Base-by-base conservation (phyloP, 768 basidiomycete genomes). In the Paxillus involutus region DNA sequence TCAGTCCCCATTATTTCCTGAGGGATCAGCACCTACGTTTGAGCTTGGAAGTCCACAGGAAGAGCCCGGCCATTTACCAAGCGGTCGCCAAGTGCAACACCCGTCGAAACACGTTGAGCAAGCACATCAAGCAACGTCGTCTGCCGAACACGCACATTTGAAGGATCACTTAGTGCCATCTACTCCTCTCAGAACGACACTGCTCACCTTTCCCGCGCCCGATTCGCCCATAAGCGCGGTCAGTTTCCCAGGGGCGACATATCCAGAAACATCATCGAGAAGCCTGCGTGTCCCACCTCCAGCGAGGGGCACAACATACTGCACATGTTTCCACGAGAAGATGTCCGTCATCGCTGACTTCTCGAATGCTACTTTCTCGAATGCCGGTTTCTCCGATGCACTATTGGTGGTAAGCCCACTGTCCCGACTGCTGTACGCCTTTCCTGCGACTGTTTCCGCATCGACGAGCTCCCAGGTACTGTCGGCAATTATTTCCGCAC, bases 311-410 rank as follows among this genome's bases (percentile, higher is more conserved):
- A 93, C 84, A 44, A 77, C 78, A 67, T 94, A 94, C 52, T 76
- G 73, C 45, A 92, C 60, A 54, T 84, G 73, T 47, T 83, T 78
- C 90, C 91, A 95, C 1, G 91, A 89, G 71, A 95, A 94, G 3
- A 85, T 73, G 55, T 86, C 77, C n/a, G 65, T 71, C 72, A 2
- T 29, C n/a, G 2, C 44, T 13, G 37, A 17, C 6, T 19, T 40
- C 56, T 75, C 78, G 56, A 68, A 71, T 59, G 70, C 67, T 56
- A n/a, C n/a, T n/a, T n/a, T n/a, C n/a, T n/a, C n/a, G n/a, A n/a
- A n/a, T n/a, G n/a, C n/a, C n/a, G 67, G 66, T 43, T 73, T 61
- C 47, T 70, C 14, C 29, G 19, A 7, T 3, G 24, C 16, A 10
- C 13, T 37, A 0, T 13, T 35, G 32, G 24, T 21, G 3, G 42